These are phyloP conservation scores for Aspergillus clavatus DNA, from an alignment of 2,329 filamentous ascomycete genomes.

Conservation along the genomic window DNA sequence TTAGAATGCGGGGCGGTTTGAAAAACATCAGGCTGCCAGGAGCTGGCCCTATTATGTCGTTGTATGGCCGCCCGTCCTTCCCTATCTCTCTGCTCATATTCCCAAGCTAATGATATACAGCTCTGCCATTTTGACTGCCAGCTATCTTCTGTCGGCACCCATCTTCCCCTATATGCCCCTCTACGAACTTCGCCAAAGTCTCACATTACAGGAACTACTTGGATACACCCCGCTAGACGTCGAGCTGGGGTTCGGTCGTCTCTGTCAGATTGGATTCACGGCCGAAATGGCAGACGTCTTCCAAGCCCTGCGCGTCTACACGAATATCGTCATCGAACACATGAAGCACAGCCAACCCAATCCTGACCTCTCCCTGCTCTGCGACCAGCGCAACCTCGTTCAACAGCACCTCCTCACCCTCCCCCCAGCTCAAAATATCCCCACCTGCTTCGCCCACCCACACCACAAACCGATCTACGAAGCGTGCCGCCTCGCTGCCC, in stretches of 20 bases:
- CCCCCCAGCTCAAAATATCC: conserved; percentile 21
- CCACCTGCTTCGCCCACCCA: conserved; percentile 14
- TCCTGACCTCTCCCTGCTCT: conserved; percentile 21
- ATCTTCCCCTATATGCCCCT: conserved; percentile 26
- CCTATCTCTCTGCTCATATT: background rate
- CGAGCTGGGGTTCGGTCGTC: conserved; percentile 21
- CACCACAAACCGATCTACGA: conserved; percentile 29
- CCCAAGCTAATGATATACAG: conserved; percentile 9
- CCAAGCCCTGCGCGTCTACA: conserved; percentile 30
- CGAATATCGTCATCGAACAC: conserved; percentile 23
- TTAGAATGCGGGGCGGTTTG: conserved; percentile 36
- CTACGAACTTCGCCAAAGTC: conserved; percentile 13
- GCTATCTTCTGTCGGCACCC: conserved; percentile 19
- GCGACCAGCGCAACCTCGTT: conserved; percentile 38
- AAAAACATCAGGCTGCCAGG: conserved; percentile 33
- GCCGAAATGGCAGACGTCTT: conserved; percentile 27
- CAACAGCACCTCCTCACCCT: conserved; percentile 35
- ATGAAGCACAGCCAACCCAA: conserved; percentile 11
- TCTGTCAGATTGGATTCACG: conserved; percentile 25
- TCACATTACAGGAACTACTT: conserved; percentile 21
- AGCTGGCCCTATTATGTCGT: conserved; percentile 34
- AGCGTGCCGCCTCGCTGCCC: conserved; percentile 31
- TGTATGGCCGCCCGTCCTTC: too few relatives aligned
- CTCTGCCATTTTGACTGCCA: conserved; percentile 27
- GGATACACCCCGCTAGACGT: conserved; percentile 23